Evolutionary conservation across 1,284 basidiomycete species (phyloP), one percentile per base, ranked within the genome.

Genomic region (Neotropicomus parvogracilis): DNA sequence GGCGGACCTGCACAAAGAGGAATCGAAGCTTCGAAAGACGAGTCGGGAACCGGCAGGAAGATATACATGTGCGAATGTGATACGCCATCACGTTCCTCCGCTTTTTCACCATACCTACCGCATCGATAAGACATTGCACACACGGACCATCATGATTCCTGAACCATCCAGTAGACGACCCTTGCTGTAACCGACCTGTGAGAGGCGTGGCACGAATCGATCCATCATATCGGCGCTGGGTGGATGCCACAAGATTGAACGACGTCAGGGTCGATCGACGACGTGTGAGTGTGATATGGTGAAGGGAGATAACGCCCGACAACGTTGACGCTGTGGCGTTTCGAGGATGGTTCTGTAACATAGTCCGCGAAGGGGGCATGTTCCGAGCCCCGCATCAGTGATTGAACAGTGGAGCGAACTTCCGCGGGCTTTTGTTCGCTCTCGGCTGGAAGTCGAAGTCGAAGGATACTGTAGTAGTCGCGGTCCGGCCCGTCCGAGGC

Each of bases 1-100:
- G 56, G 17, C 58, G 55, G 52, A 56, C 52, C 55, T 55, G 34
- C 39, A 33, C 37, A 44, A 41, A 41, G 11, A 38, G 40, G 29
- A 14, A 26, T 39, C 20, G 38, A 56, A 58, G 38, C 31, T 7
- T 39, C 20, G 9, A 40, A 20, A 28, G 19, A 4, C 19, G 12
- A 29, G 19, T 39, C 16, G 43, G 40, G 48, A 42, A 38, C 20
- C 8, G 26, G 34, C 26, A 21, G n/a, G 31, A 46, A 58, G 17
- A 44, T 32, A 24, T 40, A 10, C 28, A n/a, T n/a, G 14, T 16
- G 9, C n/a, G 21, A n/a, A 31, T 32, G 53, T 44, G 41, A 54
- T 54, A 41, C 27, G 40, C 39, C 26, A 20, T 43, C 45, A 40
- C 6, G 17, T 36, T 27, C 21, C 12, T 16, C n/a, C 6, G n/a